Evolutionary conservation across 2,329 filamentous ascomycete species (phyloP).

Genomic region (Botrytis porri): DNA sequence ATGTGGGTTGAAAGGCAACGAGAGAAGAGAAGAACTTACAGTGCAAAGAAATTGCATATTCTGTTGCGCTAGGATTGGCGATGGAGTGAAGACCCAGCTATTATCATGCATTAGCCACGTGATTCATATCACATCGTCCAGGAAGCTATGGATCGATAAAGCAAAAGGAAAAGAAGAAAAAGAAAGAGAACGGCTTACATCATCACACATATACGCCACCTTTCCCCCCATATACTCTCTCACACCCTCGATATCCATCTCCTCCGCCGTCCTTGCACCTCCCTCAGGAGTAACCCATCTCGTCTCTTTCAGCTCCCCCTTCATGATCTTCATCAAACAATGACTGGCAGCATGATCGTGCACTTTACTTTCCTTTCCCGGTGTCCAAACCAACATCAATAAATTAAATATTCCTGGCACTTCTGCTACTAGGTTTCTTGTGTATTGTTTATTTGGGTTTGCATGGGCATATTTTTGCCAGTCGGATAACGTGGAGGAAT

Average conservation of each 20-base stretch:
- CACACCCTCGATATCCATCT: slow-evolving; percentile 47
- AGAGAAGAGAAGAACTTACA: slow-evolving; percentile 31
- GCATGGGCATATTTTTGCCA: slow-evolving; percentile 74
- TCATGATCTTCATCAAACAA: slow-evolving; percentile 89
- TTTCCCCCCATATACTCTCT: slow-evolving; percentile 62
- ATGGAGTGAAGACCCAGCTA: slow-evolving; percentile 78
- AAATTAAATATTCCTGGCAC: slow-evolving; percentile 67
- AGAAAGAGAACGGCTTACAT: slow-evolving; percentile 37
- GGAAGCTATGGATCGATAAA: neutral
- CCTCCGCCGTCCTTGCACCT: slow-evolving; percentile 19
- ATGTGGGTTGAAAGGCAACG: neutral
- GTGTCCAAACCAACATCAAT: slow-evolving; percentile 84
- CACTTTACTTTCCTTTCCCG: slow-evolving; percentile 77
- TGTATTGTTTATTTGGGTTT: slow-evolving; percentile 69
- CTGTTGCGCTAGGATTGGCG: slow-evolving; percentile 66
- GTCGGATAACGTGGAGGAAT: slow-evolving; percentile 39
- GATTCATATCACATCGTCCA: neutral
- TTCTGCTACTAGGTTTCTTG: slow-evolving; percentile 83
- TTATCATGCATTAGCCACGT: neutral
- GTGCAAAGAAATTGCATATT: slow-evolving; percentile 83
- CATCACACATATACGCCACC: slow-evolving; percentile 89
- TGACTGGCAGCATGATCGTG: slow-evolving; percentile 89
- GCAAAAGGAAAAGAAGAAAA: neutral
- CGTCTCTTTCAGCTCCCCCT: slow-evolving; percentile 74
- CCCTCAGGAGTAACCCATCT: slow-evolving; percentile 52